Percentiles rank a stretch among this genome's conserved stretches.
Conservation (phyloP, 192 early-diverging fungal species). For the Lunasporangiospora selenospora region DNA sequence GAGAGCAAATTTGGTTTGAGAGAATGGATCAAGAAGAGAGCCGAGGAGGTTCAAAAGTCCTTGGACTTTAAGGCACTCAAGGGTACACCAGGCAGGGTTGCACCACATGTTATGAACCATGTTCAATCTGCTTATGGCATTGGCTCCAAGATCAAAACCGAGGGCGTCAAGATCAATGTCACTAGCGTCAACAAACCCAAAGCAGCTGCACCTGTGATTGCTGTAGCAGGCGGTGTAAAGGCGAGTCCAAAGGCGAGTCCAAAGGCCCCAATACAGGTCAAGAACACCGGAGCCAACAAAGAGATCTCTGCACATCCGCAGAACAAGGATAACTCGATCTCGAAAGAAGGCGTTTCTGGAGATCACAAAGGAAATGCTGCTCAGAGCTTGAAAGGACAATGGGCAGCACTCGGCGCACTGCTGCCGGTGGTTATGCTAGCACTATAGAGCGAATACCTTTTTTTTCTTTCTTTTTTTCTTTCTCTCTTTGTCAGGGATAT, state of each 20-base stretch:
- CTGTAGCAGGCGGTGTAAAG: too few species aligned
- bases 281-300: neutral
- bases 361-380: neutral
- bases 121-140: conserved; percentile 10
- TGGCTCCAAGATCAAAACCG: neutral
- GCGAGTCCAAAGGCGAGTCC: neutral
- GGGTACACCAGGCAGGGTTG: conserved; percentile 14
- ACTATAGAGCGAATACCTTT: conserved; percentile 7
- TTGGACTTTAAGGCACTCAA: conserved; percentile 12
- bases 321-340: neutral
- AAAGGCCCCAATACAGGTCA: neutral
- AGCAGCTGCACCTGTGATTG: neutral
- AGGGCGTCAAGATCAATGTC: neutral
- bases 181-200: neutral
- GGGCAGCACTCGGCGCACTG: conserved; percentile 15
- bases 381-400: conserved; percentile 8
- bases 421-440: conserved; percentile 1
- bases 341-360: neutral
- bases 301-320: neutral
- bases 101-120: conserved; percentile 6
- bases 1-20: conserved; percentile 13
- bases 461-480: neutral
- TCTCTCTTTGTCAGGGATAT: neutral
- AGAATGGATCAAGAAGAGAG: conserved; percentile 14
- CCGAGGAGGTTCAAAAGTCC: conserved; percentile 7